Evolutionary conservation across 176 grass and related monocot genomes (phyloP).

Genomic region (Thinopyrum elongatum): DNA sequence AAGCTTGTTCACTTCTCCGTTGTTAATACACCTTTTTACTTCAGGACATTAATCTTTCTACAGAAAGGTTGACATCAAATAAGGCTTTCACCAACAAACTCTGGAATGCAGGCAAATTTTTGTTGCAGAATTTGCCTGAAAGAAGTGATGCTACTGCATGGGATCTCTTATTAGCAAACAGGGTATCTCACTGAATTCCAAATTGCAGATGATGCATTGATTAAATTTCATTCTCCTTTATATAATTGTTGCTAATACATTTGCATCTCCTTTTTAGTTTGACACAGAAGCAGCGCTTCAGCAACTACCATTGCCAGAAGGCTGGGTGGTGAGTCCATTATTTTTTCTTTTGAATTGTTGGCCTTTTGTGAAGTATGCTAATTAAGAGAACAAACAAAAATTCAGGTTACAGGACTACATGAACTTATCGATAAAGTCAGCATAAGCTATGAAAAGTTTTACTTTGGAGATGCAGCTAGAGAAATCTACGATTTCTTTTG

Average conservation of each 20-base stretch:
- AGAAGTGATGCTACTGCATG: constrained; percentile 76
- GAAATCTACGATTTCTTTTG: constrained; percentile 99
- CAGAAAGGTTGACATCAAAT: constrained; percentile 89
- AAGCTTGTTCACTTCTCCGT: constrained; percentile 26
- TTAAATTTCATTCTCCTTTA: constrained; percentile 25
- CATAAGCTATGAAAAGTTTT: constrained; percentile 93
- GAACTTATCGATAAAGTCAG: constrained; percentile 81
- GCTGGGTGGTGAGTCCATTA: constrained; percentile 82
- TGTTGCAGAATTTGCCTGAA: constrained; percentile 93
- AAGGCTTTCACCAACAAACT: constrained; percentile 99
- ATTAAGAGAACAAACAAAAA: constrained; percentile 22
- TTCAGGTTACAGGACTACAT: constrained; percentile 94
- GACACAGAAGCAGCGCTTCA: constrained; percentile 67
- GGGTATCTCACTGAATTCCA: constrained; percentile 43
- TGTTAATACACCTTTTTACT: constrained; percentile 34
- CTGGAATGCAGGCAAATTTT: constrained; percentile 98
- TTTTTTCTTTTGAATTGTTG: constrained; percentile 32
- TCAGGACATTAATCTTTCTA: constrained; percentile 98
- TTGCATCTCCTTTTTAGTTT: constrained; percentile 52
- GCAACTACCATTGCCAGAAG: constrained; percentile 80
- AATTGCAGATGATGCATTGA: constrained; percentile 26
- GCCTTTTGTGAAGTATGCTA: constrained; percentile 17
- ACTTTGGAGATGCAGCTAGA: constrained; percentile 95
- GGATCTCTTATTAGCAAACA: constrained; percentile 73
- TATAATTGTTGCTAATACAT: constrained; percentile 34